Conservation (phyloP, 1,284 basidiomycete species). For the Chalciporus sp. region DNA sequence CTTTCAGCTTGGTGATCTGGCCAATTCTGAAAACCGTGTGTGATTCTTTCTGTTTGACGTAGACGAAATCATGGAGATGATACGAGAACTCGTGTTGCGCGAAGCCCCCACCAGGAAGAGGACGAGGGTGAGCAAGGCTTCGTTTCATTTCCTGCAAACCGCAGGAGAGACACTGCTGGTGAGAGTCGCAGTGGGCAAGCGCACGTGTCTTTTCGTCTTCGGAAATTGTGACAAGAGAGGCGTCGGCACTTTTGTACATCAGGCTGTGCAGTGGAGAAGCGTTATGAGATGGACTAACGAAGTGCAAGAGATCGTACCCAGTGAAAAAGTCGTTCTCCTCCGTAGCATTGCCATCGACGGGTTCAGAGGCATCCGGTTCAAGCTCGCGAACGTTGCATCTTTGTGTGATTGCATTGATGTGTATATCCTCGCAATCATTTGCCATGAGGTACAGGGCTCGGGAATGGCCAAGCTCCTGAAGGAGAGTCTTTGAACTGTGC, state of each 20-base stretch:
- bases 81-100: constrained; percentile 44
- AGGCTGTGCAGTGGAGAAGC: constrained; percentile 33
- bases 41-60: constrained; percentile 39
- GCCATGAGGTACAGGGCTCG: constrained; percentile 55
- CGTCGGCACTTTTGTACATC: constrained; percentile 46
- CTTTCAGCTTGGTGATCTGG: constrained; percentile 49
- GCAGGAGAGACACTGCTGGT: constrained; percentile 52
- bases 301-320: constrained; percentile 38
- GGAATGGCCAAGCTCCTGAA: constrained; percentile 66
- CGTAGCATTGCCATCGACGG: constrained; percentile 39
- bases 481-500: constrained; percentile 63
- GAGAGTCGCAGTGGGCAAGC: constrained; percentile 33
- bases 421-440: constrained; percentile 51
- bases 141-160: constrained; percentile 35
- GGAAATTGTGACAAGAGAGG: constrained; percentile 48
- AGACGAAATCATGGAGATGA: constrained; percentile 62
- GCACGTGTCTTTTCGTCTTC: constrained; percentile 34
- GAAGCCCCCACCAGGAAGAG: constrained; percentile 37
- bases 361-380: constrained; percentile 44
- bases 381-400: constrained; percentile 54
- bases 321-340: constrained; percentile 55
- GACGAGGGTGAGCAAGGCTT: constrained; percentile 22
- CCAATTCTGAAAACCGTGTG: constrained; percentile 49
- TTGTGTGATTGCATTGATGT: constrained; percentile 53
- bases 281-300: constrained; percentile 4